phyloP scores from a whole-genome alignment of 2,329 filamentous ascomycete genomes.

The Exophiala oligosperma region DNA sequence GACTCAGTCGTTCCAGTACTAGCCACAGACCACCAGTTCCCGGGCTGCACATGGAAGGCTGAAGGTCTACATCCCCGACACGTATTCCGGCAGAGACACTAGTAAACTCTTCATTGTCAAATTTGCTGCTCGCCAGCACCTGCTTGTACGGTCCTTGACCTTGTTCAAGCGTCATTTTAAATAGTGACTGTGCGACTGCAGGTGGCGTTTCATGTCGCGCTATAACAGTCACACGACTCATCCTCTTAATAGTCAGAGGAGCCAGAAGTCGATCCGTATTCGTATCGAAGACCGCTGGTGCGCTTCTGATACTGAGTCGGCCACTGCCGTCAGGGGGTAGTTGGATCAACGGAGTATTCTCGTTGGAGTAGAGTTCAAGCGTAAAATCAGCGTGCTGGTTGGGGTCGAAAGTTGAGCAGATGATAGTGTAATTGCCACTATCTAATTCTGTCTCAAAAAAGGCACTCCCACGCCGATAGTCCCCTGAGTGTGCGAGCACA shows the following conservation, averaged over 20 bases:
- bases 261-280: conserved; percentile 56
- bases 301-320: conserved; percentile 62
- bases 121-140: conserved; percentile 54
- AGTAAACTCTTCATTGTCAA: conserved; percentile 70
- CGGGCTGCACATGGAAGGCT: conserved; percentile 56
- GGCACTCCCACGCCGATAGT: conserved; percentile 80
- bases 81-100: conserved; percentile 67
- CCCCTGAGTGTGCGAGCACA: conserved; percentile 78
- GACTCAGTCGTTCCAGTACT: conserved; percentile 71
- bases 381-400: conserved; percentile 67
- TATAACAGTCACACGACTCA: conserved; percentile 65
- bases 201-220: conserved; percentile 43
- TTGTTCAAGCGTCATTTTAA: conserved; percentile 71
- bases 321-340: conserved; percentile 76
- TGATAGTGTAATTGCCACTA: conserved; percentile 63
- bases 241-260: conserved; percentile 49
- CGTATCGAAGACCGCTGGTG: conserved; percentile 51
- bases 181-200: conserved; percentile 40
- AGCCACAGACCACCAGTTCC: conserved; percentile 67
- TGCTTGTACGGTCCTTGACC: conserved; percentile 69
- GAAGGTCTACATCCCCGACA: conserved; percentile 72
- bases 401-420: conserved; percentile 30
- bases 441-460: conserved; percentile 66
- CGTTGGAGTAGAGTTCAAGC: conserved; percentile 66
- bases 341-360: conserved; percentile 37